These are phyloP conservation scores for Rubia balearica DNA, from an alignment of 305 asterid species.

Conservation along the genomic window DNA sequence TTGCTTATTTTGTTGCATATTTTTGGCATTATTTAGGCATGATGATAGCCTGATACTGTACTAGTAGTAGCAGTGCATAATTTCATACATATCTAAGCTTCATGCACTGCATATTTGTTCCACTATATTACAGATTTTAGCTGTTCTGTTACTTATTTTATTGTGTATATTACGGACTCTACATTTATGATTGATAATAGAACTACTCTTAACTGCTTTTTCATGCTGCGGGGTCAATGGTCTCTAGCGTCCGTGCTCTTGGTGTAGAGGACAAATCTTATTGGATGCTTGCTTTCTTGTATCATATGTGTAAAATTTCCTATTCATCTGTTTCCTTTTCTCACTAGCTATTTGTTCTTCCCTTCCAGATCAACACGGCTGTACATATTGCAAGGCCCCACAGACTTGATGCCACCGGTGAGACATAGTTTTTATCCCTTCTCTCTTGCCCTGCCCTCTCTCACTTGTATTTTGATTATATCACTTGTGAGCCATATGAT, in stretches of 20 bases:
- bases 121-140: not conserved
- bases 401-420: slow-evolving; percentile 87
- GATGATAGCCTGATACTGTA: too few species aligned
- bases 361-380: slow-evolving; percentile 74
- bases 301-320: not conserved
- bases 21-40: too few species aligned
- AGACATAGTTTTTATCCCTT: slow-evolving; percentile 19
- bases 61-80: too few species aligned
- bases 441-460: not conserved
- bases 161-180: not conserved
- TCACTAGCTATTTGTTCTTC: slow-evolving; percentile 18
- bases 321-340: slow-evolving; percentile 2
- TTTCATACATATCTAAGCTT: not conserved
- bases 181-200: not conserved
- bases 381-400: slow-evolving; percentile 87
- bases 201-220: not conserved
- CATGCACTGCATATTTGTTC: not conserved
- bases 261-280: not conserved
- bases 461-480: not conserved
- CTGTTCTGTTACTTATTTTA: not conserved
- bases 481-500: not conserved
- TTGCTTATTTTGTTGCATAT: too few species aligned
- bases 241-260: not conserved
- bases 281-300: not conserved
- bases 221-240: not conserved